Percentiles rank a stretch among this genome's conserved stretches.
Conservation (phyloP, 768 basidiomycete species). For the Auriscalpium vulgare region DNA sequence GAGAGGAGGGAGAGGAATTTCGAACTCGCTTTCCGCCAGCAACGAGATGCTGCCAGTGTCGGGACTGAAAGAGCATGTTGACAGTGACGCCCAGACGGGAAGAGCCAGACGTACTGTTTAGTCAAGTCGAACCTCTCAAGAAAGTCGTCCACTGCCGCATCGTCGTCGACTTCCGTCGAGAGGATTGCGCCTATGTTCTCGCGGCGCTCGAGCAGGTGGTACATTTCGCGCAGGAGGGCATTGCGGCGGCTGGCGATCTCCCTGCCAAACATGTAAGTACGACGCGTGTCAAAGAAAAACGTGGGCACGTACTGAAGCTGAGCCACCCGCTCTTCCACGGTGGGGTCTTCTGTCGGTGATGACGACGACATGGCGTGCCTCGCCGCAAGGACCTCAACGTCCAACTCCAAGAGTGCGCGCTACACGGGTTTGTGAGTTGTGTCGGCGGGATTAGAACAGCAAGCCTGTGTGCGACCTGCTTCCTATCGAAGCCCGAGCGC, state of each 20-base stretch:
- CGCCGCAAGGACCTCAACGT: no score
- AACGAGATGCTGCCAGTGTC: conserved; percentile 24
- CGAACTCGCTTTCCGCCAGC: conserved; percentile 18
- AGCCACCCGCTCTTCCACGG: conserved; percentile 8
- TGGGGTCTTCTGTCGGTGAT: no score
- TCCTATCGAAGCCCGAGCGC: no score
- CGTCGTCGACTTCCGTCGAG: conserved; percentile 30
- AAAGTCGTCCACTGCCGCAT: conserved; percentile 39
- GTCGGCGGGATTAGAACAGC: no score
- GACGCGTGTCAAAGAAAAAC: background rate
- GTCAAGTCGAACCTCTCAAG: conserved; percentile 48
- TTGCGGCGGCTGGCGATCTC: conserved; percentile 57
- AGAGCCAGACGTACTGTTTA: conserved; percentile 35
- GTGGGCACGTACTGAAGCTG: conserved; percentile 7
- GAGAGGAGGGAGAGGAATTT: background rate
- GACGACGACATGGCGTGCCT: no score
- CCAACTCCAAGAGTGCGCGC: no score
- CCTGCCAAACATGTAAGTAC: conserved; percentile 26
- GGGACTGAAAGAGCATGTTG: conserved; percentile 20
- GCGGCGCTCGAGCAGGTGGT: conserved; percentile 50
- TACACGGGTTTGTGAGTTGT: no score
- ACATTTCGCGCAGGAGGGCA: conserved; percentile 67
- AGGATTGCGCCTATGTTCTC: conserved; percentile 36
- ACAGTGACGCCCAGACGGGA: conserved; percentile 6
- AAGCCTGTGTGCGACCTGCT: no score